Evolutionary conservation across 1,284 basidiomycete species (phyloP), one percentile per base, ranked within the genome.

Genomic region (Ceraceosorus guamensis): DNA sequence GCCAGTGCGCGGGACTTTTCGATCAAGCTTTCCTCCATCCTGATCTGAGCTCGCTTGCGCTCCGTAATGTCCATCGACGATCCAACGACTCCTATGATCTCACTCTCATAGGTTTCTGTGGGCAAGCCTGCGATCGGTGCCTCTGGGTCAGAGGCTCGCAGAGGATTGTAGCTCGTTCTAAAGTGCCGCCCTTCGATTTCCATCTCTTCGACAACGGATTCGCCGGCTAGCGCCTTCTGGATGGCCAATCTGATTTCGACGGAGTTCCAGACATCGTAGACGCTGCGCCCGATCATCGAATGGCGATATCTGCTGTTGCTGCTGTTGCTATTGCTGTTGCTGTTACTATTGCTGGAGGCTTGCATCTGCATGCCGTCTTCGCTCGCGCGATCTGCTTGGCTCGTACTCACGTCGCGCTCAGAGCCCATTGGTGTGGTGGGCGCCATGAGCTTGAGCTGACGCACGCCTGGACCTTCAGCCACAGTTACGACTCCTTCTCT

Each of bases 101-200:
- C 18, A 2, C 61, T 62, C 33, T 66, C 62, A 57, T 53, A 57
- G 46, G 50, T 63, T 10, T 67, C 67, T 33, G 53, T 53, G 39
- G 61, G 60, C 56, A 61, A 57, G 7, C 68, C 66, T 30, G 80
- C 79, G 67, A 86, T 85, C 0, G 68, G 70, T 7, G 89, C 78
- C 6, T 82, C 80, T 49, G 45, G 56, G 43, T 65, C 62, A 5
- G 65, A 60, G 48, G 24, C 32, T 24, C 68, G 60, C 53, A 70
- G 60, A 3, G 70, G 68, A 6, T 66, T 67, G 57, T 70, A 72
- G 35, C 66, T 64, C 4, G 70, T 72, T 30, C 68, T 60, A 65
- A 72, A 72, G 68, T 68, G 70, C 8, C 68, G 62, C 7, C 68
- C 67, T 33, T 70, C 70, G 46, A 72, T 63, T 56, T 72, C 68